These are phyloP conservation scores for Leccinellum albellum DNA, from an alignment of 768 basidiomycete species.

Conservation along the genomic window DNA sequence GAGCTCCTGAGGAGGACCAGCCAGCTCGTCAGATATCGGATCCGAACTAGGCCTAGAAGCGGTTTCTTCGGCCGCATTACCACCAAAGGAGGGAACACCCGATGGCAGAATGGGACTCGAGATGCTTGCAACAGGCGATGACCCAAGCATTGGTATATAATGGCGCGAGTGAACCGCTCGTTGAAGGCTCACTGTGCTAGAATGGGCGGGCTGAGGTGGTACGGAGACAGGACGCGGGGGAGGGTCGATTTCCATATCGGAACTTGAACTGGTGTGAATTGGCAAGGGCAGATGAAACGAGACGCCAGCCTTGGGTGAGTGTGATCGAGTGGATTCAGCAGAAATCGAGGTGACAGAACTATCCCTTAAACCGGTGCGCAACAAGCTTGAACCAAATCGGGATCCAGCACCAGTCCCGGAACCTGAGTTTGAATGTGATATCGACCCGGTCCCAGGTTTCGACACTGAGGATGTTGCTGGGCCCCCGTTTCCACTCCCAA, in stretches of 20 bases:
- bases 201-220: slow-evolving; percentile 12
- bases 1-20: slow-evolving; percentile 12
- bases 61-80: slow-evolving; percentile 6
- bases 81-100: background rate
- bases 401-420: slow-evolving; percentile 24
- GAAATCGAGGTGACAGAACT: slow-evolving; percentile 32
- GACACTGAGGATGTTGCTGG: slow-evolving; percentile 17
- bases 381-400: slow-evolving; percentile 20
- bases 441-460: slow-evolving; percentile 18
- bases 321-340: slow-evolving; percentile 18
- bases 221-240: slow-evolving; percentile 19
- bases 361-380: slow-evolving; percentile 22
- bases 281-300: slow-evolving; percentile 7
- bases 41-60: slow-evolving; percentile 12
- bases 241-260: slow-evolving; percentile 28
- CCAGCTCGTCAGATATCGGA: slow-evolving; percentile 12
- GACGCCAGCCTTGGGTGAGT: slow-evolving; percentile 2
- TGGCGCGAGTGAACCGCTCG: background rate
- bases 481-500: slow-evolving; percentile 11
- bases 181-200: background rate
- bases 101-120: slow-evolving; percentile 17
- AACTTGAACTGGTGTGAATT: slow-evolving; percentile 2
- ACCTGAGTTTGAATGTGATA: slow-evolving; percentile 24
- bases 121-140: slow-evolving; percentile 16
- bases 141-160: slow-evolving; percentile 6